Percentiles rank a stretch among this genome's conserved stretches.
These are phyloP conservation scores for Fragaria ananassa DNA, from an alignment of 306 rosid genomes.

Conservation along the genomic window DNA sequence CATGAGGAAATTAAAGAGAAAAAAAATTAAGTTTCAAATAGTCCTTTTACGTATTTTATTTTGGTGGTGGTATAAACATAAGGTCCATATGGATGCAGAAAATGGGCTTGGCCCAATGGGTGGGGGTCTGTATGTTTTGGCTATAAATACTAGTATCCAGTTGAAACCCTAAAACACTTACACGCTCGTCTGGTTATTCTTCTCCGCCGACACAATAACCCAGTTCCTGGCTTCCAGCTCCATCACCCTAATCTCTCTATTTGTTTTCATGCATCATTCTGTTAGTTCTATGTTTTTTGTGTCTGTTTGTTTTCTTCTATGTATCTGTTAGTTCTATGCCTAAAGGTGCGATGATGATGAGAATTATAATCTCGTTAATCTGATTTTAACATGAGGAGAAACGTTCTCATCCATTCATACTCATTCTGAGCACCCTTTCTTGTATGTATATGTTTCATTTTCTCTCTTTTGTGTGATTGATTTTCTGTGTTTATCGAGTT, in stretches of 20 bases:
- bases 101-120: background rate
- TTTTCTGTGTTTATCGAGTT: background rate
- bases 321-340: background rate
- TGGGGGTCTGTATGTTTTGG: background rate
- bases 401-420: constrained; percentile 36
- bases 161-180: background rate
- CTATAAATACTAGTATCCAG: background rate
- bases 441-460: background rate
- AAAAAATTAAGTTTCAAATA: background rate
- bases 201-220: background rate
- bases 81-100: background rate
- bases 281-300: background rate
- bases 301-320: background rate
- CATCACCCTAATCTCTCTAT: background rate
- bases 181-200: background rate
- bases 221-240: background rate
- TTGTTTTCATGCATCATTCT: background rate
- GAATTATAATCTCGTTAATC: constrained; percentile 48
- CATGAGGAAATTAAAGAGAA: background rate
- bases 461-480: background rate
- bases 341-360: constrained; percentile 41
- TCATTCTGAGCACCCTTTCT: constrained; percentile 38
- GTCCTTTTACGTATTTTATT: too few relatives aligned
- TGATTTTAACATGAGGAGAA: constrained; percentile 35
- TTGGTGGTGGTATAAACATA: too few relatives aligned